Evolutionary conservation across 371 early-diverging fungal species (phyloP).

Genomic region (Saksenaea oblongispora): DNA sequence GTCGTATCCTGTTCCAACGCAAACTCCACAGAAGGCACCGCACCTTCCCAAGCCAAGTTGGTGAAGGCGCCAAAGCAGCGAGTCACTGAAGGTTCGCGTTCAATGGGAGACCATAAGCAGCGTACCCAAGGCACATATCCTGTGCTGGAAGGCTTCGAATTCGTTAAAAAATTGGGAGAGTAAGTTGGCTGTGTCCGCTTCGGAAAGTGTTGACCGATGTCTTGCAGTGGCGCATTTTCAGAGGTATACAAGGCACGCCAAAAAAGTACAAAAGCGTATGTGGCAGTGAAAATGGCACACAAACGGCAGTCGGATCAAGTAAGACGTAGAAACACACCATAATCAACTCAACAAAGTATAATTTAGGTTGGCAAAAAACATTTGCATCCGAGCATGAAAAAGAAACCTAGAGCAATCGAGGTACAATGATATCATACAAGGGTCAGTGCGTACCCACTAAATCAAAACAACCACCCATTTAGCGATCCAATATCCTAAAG

Average conservation of each 20-base stretch:
- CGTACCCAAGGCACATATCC: constrained; percentile 17
- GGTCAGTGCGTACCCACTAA: constrained; percentile 1
- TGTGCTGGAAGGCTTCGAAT: constrained; percentile 43
- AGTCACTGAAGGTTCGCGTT: not conserved
- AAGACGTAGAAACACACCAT: not conserved
- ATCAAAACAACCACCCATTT: constrained; percentile 6
- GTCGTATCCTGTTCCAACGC: not conserved
- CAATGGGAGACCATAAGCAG: not conserved
- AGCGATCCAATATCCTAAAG: constrained; percentile 81
- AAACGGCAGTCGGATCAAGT: constrained; percentile 63
- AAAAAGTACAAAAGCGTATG: constrained; percentile 20
- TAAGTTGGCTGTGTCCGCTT: constrained; percentile 29
- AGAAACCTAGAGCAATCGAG: constrained; percentile 45
- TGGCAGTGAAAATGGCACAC: constrained; percentile 83
- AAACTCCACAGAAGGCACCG: not conserved
- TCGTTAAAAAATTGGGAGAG: constrained; percentile 63
- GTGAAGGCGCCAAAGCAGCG: not conserved
- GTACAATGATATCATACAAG: constrained; percentile 10
- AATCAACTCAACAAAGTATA: not conserved
- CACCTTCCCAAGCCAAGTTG: not conserved
- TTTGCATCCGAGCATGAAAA: constrained; percentile 45
- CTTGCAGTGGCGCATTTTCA: constrained; percentile 75
- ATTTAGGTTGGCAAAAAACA: constrained; percentile 32
- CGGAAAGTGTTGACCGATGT: not conserved
- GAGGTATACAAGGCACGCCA: constrained; percentile 59